These are phyloP conservation scores for Metschnikowia sp. DNA, from an alignment of 805 yeast species.

Conservation along the genomic window DNA sequence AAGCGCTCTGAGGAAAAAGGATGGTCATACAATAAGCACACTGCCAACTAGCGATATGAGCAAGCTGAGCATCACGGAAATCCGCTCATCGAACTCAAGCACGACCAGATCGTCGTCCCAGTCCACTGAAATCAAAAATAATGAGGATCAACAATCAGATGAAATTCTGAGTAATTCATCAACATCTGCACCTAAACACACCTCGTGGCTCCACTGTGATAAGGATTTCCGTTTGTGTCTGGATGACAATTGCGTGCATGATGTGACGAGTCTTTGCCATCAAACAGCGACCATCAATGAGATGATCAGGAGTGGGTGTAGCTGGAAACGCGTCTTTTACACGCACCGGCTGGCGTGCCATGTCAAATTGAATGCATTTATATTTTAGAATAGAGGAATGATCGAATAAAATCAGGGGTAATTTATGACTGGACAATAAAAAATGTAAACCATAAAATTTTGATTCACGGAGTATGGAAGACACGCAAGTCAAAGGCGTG, in stretches of 20 bases:
- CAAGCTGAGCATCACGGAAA: neutral
- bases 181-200: neutral
- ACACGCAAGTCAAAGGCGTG: too few relatives aligned
- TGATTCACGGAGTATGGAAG: too few relatives aligned
- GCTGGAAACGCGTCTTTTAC: conserved; percentile 12
- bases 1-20: too few relatives aligned
- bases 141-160: too few relatives aligned
- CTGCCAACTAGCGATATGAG: neutral
- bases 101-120: neutral
- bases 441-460: too few relatives aligned
- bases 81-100: neutral
- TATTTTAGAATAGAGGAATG: conserved; percentile 2
- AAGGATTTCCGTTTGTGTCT: conserved; percentile 12
- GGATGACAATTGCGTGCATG: conserved; percentile 13
- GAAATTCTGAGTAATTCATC: too few relatives aligned
- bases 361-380: conserved; percentile 15
- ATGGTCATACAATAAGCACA: neutral
- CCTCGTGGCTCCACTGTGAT: conserved; percentile 18
- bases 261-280: conserved; percentile 10
- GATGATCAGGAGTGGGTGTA: conserved; percentile 2
- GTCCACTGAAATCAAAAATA: too few relatives aligned
- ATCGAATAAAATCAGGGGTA: too few relatives aligned
- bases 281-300: conserved; percentile 10
- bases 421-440: too few relatives aligned
- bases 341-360: conserved; percentile 12